Evolutionary conservation across 139 green algal species (phyloP).

Genomic region (Chlorella sp.): DNA sequence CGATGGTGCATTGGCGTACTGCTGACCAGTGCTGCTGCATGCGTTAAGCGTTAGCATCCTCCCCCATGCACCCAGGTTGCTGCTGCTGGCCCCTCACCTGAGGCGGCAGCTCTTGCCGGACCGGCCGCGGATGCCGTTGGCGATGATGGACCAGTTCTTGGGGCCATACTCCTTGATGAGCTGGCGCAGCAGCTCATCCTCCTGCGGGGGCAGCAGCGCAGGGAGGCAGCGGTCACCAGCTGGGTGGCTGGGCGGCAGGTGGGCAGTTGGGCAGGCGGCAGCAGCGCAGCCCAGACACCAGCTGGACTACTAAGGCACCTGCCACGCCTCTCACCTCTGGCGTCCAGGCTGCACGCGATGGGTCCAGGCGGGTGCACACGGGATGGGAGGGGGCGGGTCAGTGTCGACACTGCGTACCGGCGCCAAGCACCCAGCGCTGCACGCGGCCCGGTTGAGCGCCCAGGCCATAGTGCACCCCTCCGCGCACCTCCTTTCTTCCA

Average conservation of each 20-base stretch:
- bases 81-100: conserved; percentile 34
- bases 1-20: too few species aligned
- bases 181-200: conserved; percentile 71
- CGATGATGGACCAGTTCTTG: conserved; percentile 89
- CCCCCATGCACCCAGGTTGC: too few species aligned
- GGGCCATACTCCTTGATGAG: conserved; percentile 73
- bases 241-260: too few species aligned
- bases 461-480: too few species aligned
- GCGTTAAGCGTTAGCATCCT: background rate
- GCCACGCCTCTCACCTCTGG: conserved; percentile 56
- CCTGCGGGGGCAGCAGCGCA: conserved; percentile 53
- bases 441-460: too few species aligned
- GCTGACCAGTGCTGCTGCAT: background rate
- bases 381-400: too few species aligned
- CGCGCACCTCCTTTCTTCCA: conserved; percentile 64
- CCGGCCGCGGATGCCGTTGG: conserved; percentile 76
- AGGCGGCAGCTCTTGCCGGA: conserved; percentile 89
- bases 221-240: background rate
- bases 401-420: too few species aligned
- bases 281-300: background rate
- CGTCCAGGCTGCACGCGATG: conserved; percentile 64
- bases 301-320: too few species aligned
- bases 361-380: too few species aligned
- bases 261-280: background rate
- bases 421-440: too few species aligned